Conservation (phyloP, 2,329 filamentous ascomycete species). For the Botryotinia calthae region DNA sequence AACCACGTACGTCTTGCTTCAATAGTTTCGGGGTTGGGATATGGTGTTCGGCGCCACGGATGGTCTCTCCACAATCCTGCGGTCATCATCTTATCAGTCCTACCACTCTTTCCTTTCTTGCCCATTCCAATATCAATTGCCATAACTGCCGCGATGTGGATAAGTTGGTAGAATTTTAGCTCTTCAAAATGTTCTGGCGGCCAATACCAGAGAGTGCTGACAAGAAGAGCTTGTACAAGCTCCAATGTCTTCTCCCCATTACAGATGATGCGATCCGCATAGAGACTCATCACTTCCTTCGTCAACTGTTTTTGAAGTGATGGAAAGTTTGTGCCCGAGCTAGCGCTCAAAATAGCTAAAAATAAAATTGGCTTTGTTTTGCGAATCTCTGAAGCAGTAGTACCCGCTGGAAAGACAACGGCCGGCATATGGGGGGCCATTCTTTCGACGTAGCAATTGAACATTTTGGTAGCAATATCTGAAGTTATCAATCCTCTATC, state of each 20-base stretch:
- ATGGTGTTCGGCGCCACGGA: constrained; percentile 44
- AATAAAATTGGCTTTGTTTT: constrained; percentile 64
- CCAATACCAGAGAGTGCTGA: constrained; percentile 50
- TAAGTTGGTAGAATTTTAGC: constrained; percentile 51
- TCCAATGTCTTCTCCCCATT: constrained; percentile 52
- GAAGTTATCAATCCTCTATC: constrained; percentile 58
- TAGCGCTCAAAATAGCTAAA: constrained; percentile 63
- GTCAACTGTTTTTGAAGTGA: constrained; percentile 45
- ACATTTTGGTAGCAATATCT: constrained; percentile 54
- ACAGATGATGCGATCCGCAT: constrained; percentile 48
- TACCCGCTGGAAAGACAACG: constrained; percentile 56
- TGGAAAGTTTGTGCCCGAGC: constrained; percentile 54
- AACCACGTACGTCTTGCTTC: constrained; percentile 40
- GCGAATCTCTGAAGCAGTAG: constrained; percentile 55
- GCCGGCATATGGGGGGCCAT: constrained; percentile 62
- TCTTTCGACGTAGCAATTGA: constrained; percentile 56
- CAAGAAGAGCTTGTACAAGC: constrained; percentile 49
- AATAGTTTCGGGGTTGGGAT: constrained; percentile 37
- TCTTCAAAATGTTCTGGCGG: constrained; percentile 48
- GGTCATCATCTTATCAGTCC: constrained; percentile 38
- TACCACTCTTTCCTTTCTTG: constrained; percentile 37
- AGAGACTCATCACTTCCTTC: constrained; percentile 48
- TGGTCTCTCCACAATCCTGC: constrained; percentile 44
- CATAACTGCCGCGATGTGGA: constrained; percentile 52
- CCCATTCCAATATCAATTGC: constrained; percentile 42